Percentiles rank a stretch among this genome's conserved stretches.
These are phyloP conservation scores for Pichia insulana DNA, from an alignment of 805 yeast genomes.

Conservation along the genomic window DNA sequence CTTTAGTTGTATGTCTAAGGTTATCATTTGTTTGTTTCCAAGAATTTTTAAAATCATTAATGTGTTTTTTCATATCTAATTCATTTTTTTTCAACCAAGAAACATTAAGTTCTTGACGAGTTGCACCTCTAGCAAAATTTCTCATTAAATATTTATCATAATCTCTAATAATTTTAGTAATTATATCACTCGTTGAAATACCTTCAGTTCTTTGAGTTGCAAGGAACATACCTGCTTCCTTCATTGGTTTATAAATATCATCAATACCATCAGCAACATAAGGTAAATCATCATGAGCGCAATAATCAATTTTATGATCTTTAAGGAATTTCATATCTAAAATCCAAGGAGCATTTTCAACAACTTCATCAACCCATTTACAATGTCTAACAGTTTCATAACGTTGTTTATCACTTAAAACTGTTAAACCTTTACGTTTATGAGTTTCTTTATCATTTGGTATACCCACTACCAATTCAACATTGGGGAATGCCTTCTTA, in stretches of 20 bases:
- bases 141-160: slow-evolving; percentile 95
- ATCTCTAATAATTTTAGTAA: slow-evolving; percentile 89
- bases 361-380: slow-evolving; percentile 95
- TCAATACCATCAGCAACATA: slow-evolving; percentile 84
- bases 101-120: slow-evolving; percentile 91
- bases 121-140: slow-evolving; percentile 95
- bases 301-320: slow-evolving; percentile 82
- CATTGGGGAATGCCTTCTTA: slow-evolving; percentile 82
- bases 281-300: slow-evolving; percentile 96
- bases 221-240: slow-evolving; percentile 81
- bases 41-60: slow-evolving; percentile 76
- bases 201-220: slow-evolving; percentile 97
- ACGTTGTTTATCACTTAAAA: slow-evolving; percentile 78
- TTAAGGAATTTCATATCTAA: slow-evolving; percentile 74
- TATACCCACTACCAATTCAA: slow-evolving; percentile 78
- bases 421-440: slow-evolving; percentile 87
- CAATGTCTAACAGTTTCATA: slow-evolving; percentile 90
- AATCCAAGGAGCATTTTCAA: slow-evolving; percentile 93
- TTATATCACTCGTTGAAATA: slow-evolving; percentile 89
- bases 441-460: slow-evolving; percentile 90
- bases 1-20: slow-evolving; percentile 66
- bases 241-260: slow-evolving; percentile 89
- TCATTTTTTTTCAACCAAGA: slow-evolving; percentile 97
- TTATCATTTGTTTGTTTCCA: slow-evolving; percentile 69
- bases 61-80: slow-evolving; percentile 84